Base-by-base conservation (phyloP, 805 yeast genomes). In the Blastobotrys attinorum region DNA sequence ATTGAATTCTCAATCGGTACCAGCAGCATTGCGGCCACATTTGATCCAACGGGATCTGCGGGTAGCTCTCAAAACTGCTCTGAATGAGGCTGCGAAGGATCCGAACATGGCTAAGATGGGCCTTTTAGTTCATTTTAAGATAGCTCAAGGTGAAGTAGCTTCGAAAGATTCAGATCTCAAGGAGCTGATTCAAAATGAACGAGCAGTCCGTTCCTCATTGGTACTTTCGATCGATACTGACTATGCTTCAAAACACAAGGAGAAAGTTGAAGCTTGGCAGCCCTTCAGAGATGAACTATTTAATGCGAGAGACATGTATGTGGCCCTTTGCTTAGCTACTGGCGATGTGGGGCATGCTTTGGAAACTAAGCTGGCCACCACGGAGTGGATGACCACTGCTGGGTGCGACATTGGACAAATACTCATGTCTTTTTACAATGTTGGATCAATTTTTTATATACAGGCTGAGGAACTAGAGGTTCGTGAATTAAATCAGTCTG, bases 251-350 rank as follows among this genome's bases (percentile, higher is more conserved):
- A 15, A 18, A 20, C 40, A 34, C 23, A 44, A 45, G 40, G 45
- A 47, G 27, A 34, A 42, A 5, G 22, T 37, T 5, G 53, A 43
- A n/a, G 52, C 58, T 2, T 56, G 58, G 59, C 29, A 75, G 43
- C 83, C 81, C 2, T 88, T 84, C 59, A 68, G 79, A 31, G 85
- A 82, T 45, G 96, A 87, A 54, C 73, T 83, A 49, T 80, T 88
- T 59, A 77, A 79, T 44, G 81, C 86, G 1, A 71, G 90, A 61
- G 95, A 88, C 53, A 56, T 85, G 45, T 75, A 80, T 51, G 78
- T 84, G 2, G 87, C 92, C 2, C 66, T 79, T 32, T 81, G 83
- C 48, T 62, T 86, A 44, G 72, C 82, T 1, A 69, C 77, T 13
- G 86, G 86, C n/a, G 87, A 83, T 57, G 65, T 78, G 40, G 65